Evolutionary conservation across 257 asterid species (phyloP).

Genomic region (Solanum raphanifolium): DNA sequence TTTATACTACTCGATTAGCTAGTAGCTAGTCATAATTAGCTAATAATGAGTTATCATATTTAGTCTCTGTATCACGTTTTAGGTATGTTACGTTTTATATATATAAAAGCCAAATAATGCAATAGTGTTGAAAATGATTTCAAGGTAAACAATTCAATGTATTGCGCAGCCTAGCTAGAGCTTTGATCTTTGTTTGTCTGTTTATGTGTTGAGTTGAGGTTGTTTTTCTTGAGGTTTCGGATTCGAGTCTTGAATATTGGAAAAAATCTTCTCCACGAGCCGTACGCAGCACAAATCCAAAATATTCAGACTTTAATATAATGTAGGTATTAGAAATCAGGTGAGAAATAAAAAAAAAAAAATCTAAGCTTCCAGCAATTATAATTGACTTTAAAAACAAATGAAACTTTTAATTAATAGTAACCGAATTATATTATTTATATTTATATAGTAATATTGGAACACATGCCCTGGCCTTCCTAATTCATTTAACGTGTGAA

Average conservation of each 20-base stretch:
- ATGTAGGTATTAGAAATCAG: too few relatives aligned
- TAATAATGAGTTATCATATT: background rate
- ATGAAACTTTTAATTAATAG: background rate
- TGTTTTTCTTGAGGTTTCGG: accelerated
- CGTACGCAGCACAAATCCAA: accelerated
- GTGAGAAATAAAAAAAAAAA: background rate
- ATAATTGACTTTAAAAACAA: background rate
- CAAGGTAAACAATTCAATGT: constrained; percentile 32
- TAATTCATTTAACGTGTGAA: background rate
- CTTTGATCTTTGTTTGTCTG: background rate
- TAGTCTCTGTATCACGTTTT: background rate
- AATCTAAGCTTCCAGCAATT: background rate
- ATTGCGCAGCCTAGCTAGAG: background rate
- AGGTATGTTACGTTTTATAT: background rate
- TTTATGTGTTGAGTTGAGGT: background rate
- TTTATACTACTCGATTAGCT: constrained; percentile 45
- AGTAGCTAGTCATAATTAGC: background rate
- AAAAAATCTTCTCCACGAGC: accelerated
- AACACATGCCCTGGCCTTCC: background rate
- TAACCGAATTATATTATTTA: background rate
- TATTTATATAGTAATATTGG: background rate
- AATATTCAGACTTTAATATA: too few relatives aligned
- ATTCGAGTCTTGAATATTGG: accelerated
- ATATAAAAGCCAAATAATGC: background rate
- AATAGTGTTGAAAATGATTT: constrained; percentile 60